Evolutionary conservation across 164 flowering plant species (phyloP), one percentile per base, ranked within the genome.

Genomic region (Platanus orientalis): DNA sequence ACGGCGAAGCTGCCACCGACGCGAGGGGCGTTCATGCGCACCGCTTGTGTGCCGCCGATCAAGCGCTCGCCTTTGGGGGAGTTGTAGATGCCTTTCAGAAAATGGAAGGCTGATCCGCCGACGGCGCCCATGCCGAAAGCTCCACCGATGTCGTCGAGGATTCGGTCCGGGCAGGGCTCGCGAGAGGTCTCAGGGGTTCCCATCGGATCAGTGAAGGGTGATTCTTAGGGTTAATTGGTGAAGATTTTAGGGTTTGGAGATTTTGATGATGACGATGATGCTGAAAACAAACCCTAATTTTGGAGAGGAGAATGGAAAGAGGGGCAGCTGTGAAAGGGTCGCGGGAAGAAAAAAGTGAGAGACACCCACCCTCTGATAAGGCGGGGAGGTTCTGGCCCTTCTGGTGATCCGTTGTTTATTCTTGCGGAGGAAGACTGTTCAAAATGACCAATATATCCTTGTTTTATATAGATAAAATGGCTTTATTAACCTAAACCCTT

Each of bases 121-220:
- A 87, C 87, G 0, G 90, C 94, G 0, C 98, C 98, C 96, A 90
- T 90, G 34, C 82, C 94, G 68, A 90, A 90, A 0, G 94, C 97
- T n/a, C 94, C 97, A 42, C 98, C 98, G 49, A 87, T 27, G 66
- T 88, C 96, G 63, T 87, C 94, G 10, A 93, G 85, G 66, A 92
- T 92, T 1, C 97, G 84, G 39, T 92, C 97, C 0, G 97, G 98
- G 78, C 97, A 92, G 0, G 94, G 97, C 60, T 90, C 93, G 6
- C 95, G 68, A 3, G 90, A 83, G 1, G 88, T 87, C 65, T 92
- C 96, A 2, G 92, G 94, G 0, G 87, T 87, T 24, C 84, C 91
- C 96, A 89, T 89, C 44, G 54, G 21, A 20, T 45, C 17, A 23
- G n/a, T 7, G 9, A 36, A 36, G 42, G 12, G 7, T 2, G 7